phyloP scores from a whole-genome alignment of 2,329 filamentous ascomycete genomes.

The Balansia obtecta region DNA sequence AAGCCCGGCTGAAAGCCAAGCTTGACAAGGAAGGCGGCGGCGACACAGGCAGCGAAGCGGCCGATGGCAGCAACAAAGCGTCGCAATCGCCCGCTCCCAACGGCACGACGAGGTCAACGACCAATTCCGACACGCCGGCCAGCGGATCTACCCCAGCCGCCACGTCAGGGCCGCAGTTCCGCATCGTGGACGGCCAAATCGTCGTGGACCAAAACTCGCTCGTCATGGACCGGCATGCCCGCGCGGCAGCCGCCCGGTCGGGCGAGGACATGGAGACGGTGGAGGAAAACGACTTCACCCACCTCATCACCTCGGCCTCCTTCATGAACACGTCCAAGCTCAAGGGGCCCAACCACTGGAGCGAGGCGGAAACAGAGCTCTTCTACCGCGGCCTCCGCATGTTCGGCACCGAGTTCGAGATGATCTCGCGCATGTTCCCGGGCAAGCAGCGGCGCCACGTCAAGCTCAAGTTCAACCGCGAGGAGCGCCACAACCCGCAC shows the following conservation, averaged over 20 bases:
- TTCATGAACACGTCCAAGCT: constrained; percentile 51
- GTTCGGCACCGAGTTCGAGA: constrained; percentile 76
- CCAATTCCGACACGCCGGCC: constrained; percentile 8
- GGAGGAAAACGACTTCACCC: constrained; percentile 70
- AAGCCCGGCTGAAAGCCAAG: constrained; percentile 22
- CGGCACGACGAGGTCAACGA: neutral
- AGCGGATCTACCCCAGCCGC: constrained; percentile 5
- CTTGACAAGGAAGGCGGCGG: constrained; percentile 14
- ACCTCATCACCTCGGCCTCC: constrained; percentile 54
- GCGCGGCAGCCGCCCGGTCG: constrained; percentile 36
- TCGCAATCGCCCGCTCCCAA: constrained; percentile 9
- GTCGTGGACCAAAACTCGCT: constrained; percentile 57
- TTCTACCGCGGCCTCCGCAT: constrained; percentile 66
- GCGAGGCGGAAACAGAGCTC: constrained; percentile 53
- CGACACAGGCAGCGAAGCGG: constrained; percentile 13
- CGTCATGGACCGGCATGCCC: constrained; percentile 55
- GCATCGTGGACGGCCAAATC: constrained; percentile 60
- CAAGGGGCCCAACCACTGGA: constrained; percentile 56
- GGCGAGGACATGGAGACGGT: constrained; percentile 47
- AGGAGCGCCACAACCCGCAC: constrained; percentile 54
- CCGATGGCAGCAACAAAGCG: constrained; percentile 5
- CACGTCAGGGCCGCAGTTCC: constrained; percentile 39
- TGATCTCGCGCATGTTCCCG: constrained; percentile 66
- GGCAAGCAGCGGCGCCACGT: constrained; percentile 59
- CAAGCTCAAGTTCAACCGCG: constrained; percentile 73